Conservation (phyloP, 768 basidiomycete species). For the Rhizopogon roseolus region DNA sequence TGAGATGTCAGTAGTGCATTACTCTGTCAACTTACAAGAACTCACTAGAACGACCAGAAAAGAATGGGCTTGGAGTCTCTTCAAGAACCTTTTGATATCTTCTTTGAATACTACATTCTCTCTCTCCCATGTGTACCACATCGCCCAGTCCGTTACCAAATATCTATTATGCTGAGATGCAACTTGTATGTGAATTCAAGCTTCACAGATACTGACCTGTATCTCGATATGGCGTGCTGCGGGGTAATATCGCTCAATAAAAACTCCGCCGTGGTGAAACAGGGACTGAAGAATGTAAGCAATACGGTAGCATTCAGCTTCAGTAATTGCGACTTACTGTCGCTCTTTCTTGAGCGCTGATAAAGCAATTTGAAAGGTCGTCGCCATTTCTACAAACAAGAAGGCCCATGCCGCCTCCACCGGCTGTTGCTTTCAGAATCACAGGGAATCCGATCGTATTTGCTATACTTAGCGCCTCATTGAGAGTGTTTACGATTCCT, state of each 20-base stretch:
- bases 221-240: slow-evolving; percentile 62
- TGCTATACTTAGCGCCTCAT: slow-evolving; percentile 39
- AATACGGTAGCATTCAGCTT: not conserved
- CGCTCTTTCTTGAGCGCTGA: slow-evolving; percentile 34
- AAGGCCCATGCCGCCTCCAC: slow-evolving; percentile 69
- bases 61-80: slow-evolving; percentile 62
- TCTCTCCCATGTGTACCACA: slow-evolving; percentile 61
- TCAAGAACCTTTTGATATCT: slow-evolving; percentile 73
- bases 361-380: slow-evolving; percentile 34
- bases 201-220: slow-evolving; percentile 36
- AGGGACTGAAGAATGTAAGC: slow-evolving; percentile 26
- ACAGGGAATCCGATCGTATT: slow-evolving; percentile 50
- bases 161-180: slow-evolving; percentile 33
- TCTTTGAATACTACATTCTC: slow-evolving; percentile 67
- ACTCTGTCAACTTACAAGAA: not conserved
- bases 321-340: slow-evolving; percentile 29
- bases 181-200: not conserved
- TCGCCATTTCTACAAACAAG: slow-evolving; percentile 42
- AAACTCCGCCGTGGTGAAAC: slow-evolving; percentile 48
- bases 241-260: slow-evolving; percentile 56
- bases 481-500: slow-evolving; percentile 36
- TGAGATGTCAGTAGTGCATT: not conserved
- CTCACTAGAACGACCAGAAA: slow-evolving; percentile 39
- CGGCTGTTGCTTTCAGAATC: slow-evolving; percentile 63
- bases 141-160: slow-evolving; percentile 61